These are phyloP conservation scores for Hymenochaete sp. DNA, from an alignment of 1,284 basidiomycete species.

Conservation along the genomic window DNA sequence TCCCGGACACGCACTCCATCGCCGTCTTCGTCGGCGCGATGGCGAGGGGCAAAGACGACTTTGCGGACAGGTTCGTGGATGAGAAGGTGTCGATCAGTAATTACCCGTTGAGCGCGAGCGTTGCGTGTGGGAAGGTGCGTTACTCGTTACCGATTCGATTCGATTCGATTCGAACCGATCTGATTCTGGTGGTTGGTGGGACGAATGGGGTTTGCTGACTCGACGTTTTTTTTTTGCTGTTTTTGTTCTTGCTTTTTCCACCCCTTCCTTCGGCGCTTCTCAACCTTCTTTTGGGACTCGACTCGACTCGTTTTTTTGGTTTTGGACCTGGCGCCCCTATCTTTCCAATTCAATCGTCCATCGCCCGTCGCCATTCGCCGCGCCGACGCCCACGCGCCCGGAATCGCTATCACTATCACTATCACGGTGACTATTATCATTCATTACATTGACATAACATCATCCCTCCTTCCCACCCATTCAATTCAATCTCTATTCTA, in stretches of 20 bases:
- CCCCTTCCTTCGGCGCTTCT: background rate
- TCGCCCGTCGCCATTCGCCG: too few relatives aligned
- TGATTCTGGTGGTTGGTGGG: too few relatives aligned
- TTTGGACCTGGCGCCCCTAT: too few relatives aligned
- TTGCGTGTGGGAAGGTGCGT: constrained; percentile 91
- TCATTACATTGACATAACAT: too few relatives aligned
- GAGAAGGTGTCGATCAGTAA: constrained; percentile 97
- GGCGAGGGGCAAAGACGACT: constrained; percentile 93
- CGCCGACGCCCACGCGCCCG: too few relatives aligned
- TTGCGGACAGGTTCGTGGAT: constrained; percentile 94
- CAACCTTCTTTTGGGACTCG: background rate
- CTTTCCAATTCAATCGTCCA: too few relatives aligned
- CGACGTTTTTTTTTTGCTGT: background rate
- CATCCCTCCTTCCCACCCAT: too few relatives aligned
- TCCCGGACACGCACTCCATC: constrained; percentile 82
- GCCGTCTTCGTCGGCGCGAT: constrained; percentile 98
- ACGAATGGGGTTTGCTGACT: background rate
- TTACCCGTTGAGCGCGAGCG: constrained; percentile 89
- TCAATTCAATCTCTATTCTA: too few relatives aligned
- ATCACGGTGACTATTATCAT: too few relatives aligned
- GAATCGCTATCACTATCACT: too few relatives aligned
- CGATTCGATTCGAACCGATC: background rate
- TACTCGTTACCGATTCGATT: background rate
- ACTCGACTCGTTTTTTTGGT: too few relatives aligned
- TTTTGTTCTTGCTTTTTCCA: background rate